Evolutionary conservation across 1,284 basidiomycete species (phyloP).

Genomic region (Flammula alnicola): DNA sequence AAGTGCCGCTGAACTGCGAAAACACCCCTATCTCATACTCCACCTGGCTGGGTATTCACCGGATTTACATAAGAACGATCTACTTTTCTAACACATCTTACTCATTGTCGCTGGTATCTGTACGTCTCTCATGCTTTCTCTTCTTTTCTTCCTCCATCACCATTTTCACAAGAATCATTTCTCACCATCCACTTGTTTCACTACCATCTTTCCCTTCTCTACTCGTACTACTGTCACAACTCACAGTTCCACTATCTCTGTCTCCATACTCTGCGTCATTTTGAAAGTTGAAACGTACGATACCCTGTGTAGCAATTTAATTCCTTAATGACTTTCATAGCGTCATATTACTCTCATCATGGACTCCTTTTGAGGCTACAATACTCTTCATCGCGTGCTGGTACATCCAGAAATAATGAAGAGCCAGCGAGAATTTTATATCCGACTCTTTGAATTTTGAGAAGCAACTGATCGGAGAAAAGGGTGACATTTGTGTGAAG

Average conservation of each 20-base stretch:
- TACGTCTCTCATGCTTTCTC: slow-evolving; percentile 17
- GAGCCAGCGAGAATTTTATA: too few species aligned
- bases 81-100: slow-evolving; percentile 25
- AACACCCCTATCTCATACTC: slow-evolving; percentile 84
- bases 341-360: not conserved
- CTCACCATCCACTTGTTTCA: slow-evolving; percentile 16
- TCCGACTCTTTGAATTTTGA: too few species aligned
- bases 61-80: slow-evolving; percentile 49
- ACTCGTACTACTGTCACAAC: slow-evolving; percentile 24
- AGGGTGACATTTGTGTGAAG: too few species aligned
- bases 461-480: too few species aligned
- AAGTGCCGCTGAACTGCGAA: slow-evolving; percentile 80
- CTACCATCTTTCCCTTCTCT: slow-evolving; percentile 15
- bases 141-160: slow-evolving; percentile 10
- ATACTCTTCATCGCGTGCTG: too few species aligned
- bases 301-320: slow-evolving; percentile 19
- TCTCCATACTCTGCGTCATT: slow-evolving; percentile 16
- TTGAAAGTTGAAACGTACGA: slow-evolving; percentile 12
- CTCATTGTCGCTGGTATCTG: slow-evolving; percentile 17
- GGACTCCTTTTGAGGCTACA: not conserved
- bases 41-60: slow-evolving; percentile 79
- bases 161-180: slow-evolving; percentile 10
- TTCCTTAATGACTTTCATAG: slow-evolving; percentile 11
- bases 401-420: too few species aligned
- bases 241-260: slow-evolving; percentile 20